Base-by-base conservation (phyloP, 1,139 yeast genomes). In the Pichia norvegensis region DNA sequence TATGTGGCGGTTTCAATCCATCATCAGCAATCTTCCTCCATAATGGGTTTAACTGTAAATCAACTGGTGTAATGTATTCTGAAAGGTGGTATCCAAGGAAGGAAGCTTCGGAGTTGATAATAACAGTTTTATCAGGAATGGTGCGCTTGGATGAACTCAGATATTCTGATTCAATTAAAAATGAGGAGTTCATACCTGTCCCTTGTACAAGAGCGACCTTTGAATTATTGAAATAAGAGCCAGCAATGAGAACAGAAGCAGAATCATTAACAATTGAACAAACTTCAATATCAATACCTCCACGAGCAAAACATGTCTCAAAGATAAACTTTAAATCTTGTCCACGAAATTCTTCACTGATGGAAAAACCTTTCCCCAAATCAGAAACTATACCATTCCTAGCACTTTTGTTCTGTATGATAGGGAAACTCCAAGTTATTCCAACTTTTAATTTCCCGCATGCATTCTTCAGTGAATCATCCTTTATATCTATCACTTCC, bases 391-490 rank as follows among this genome's bases (percentile, higher is more conserved):
- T 65, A 1, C 79, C 82, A 31, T 67, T 65, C 56, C 73, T 72
- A 49, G 70, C 68, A 3, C 45, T 38, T 16, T 62, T 53, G 1
- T 68, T 66, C 50, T 76, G 75, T 16, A 64, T 62, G 43, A 78
- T 63, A 0, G 83, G 81, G 57, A 78, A 78, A 5, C 79, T 73
- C 81, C 82, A 77, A 2, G 53, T 48, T 19, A 51, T 41, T n/a
- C 52, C 52, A 11, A 46, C 35, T 10, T 42, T 48, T 2, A 48
- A 14, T 10, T 20, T 19, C 14, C 23, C 37, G 6, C 13, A 7
- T 42, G n/a, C 20, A 27, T 25, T 44, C 40, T 13, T 29, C 33
- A 4, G 29, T 5, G n/a, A 31, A 29, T 21, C 21, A 7, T 9
- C 25, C 17, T 16, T 33, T 29, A 13, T 22, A 39, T 33, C 46